Percentiles rank a stretch among this genome's conserved stretches.
Evolutionary conservation across 2,329 filamentous ascomycete genomes (phyloP).

Genomic region (Emergomyces orientalis): DNA sequence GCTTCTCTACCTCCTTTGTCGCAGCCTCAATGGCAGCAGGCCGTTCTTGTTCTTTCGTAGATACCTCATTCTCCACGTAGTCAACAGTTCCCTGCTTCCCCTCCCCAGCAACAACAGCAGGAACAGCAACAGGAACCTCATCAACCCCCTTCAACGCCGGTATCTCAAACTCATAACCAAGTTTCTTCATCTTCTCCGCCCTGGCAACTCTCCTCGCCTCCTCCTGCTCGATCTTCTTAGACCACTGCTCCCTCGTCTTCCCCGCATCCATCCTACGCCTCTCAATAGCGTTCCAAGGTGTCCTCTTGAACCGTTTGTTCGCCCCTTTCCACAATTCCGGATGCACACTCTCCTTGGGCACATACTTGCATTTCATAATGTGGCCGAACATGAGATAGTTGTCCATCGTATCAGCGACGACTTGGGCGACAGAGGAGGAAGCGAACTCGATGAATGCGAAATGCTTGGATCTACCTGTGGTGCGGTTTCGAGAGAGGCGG

Average conservation of each 20-base stretch:
- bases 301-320: slow-evolving; percentile 77
- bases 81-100: slow-evolving; percentile 26
- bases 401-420: slow-evolving; percentile 93
- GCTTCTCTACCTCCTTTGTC: slow-evolving; percentile 17
- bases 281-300: slow-evolving; percentile 80
- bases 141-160: slow-evolving; percentile 60
- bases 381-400: slow-evolving; percentile 94
- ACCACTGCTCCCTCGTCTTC: slow-evolving; percentile 66
- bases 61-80: slow-evolving; percentile 22
- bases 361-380: slow-evolving; percentile 75
- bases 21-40: slow-evolving; percentile 23
- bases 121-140: slow-evolving; percentile 41
- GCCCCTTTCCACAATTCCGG: slow-evolving; percentile 80
- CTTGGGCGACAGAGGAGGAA: slow-evolving; percentile 68
- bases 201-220: slow-evolving; percentile 59
- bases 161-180: slow-evolving; percentile 75
- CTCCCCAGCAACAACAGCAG: slow-evolving; percentile 26
- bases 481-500: slow-evolving; percentile 81
- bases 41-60: not conserved
- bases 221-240: slow-evolving; percentile 63
- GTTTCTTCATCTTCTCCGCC: slow-evolving; percentile 62
- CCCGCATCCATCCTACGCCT: slow-evolving; percentile 65
- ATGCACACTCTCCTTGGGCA: slow-evolving; percentile 69
- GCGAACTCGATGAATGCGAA: slow-evolving; percentile 89
- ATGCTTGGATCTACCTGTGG: slow-evolving; percentile 85